These are phyloP conservation scores for Mycena citricolor DNA, from an alignment of 1,284 basidiomycete genomes.

Conservation along the genomic window DNA sequence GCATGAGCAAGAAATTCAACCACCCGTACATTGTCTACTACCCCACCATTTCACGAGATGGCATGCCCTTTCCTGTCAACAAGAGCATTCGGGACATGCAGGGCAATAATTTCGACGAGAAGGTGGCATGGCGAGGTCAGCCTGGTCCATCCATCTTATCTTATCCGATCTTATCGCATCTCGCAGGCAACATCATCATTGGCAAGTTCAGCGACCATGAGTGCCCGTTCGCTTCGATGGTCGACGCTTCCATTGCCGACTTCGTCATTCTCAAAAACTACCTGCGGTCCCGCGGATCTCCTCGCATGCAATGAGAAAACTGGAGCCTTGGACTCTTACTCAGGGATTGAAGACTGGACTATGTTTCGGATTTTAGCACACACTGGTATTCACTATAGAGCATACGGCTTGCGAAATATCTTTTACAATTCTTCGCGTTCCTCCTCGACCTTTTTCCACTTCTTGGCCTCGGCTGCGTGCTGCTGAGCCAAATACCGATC, in stretches of 20 bases:
- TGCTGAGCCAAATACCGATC: too few relatives aligned
- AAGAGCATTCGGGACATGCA: slow-evolving; percentile 72
- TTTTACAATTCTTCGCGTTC: slow-evolving; percentile 19
- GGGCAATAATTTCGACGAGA: slow-evolving; percentile 55
- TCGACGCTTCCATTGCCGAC: slow-evolving; percentile 74
- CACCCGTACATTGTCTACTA: slow-evolving; percentile 80
- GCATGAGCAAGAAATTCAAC: slow-evolving; percentile 73
- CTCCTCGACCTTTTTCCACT: slow-evolving; percentile 20
- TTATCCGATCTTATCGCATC: background rate
- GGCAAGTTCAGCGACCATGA: slow-evolving; percentile 73
- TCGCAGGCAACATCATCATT: slow-evolving; percentile 63
- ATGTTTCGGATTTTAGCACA: slow-evolving; percentile 16
- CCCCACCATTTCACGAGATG: slow-evolving; percentile 68
- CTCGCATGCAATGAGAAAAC: slow-evolving; percentile 25
- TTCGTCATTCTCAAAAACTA: slow-evolving; percentile 79
- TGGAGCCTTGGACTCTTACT: slow-evolving; percentile 5
- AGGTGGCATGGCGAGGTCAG: slow-evolving; percentile 63
- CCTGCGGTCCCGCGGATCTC: slow-evolving; percentile 60
- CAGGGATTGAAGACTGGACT: slow-evolving; percentile 13
- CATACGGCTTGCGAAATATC: too few relatives aligned
- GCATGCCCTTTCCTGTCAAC: slow-evolving; percentile 77
- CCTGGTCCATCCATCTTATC: background rate
- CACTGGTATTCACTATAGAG: slow-evolving; percentile 16
- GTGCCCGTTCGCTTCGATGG: slow-evolving; percentile 64
- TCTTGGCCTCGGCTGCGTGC: slow-evolving; percentile 20